These are phyloP conservation scores for Gonapodya prolifera DNA, from an alignment of 192 early-diverging fungal genomes.

Conservation along the genomic window DNA sequence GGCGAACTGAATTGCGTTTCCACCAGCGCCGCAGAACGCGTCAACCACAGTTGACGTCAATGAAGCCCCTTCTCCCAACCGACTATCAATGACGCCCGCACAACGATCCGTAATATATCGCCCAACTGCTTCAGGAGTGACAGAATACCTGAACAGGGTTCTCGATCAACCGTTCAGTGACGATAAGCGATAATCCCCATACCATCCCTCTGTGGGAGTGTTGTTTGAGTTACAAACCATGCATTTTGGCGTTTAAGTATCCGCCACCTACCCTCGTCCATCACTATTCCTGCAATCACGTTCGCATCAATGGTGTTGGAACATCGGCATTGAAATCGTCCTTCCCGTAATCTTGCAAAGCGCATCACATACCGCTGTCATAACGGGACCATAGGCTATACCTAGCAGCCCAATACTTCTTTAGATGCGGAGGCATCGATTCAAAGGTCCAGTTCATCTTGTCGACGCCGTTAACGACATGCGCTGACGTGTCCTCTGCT, in stretches of 20 bases:
- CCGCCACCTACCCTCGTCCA: too few species aligned
- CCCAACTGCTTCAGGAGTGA: neutral
- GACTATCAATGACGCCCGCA: neutral
- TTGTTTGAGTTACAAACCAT: too few species aligned
- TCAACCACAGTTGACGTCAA: neutral
- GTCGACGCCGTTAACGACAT: neutral
- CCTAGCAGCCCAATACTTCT: neutral
- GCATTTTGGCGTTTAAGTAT: too few species aligned
- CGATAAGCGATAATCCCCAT: neutral
- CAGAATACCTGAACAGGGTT: slow-evolving; percentile 1
- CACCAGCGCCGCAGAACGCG: slow-evolving; percentile 1
- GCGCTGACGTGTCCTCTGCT: neutral
- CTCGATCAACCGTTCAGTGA: neutral
- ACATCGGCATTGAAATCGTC: too few species aligned
- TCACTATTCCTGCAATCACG: too few species aligned
- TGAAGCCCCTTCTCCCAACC: neutral
- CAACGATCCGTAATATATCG: neutral
- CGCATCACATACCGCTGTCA: neutral
- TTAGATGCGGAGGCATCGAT: neutral
- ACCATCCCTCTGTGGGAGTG: too few species aligned
- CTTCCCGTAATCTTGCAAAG: neutral
- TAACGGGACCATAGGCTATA: neutral
- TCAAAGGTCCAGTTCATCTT: neutral
- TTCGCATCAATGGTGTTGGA: too few species aligned
- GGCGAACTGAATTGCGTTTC: slow-evolving; percentile 5